Evolutionary conservation across 2,329 filamentous ascomycete genomes (phyloP).

Genomic region (Ophiostoma ips): DNA sequence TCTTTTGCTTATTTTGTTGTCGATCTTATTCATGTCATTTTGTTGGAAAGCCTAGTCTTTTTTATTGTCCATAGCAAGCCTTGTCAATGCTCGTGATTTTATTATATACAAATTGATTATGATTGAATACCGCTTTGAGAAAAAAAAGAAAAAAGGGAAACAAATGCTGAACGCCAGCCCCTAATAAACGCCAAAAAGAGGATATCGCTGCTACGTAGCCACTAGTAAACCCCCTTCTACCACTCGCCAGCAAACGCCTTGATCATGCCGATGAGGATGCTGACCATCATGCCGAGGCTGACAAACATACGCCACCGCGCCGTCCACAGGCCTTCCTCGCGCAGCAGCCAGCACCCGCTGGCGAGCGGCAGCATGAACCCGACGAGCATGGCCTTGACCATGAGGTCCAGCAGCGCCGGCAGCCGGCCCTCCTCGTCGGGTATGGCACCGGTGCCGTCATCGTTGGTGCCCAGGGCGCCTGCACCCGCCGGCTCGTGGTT

Average conservation of each 20-base stretch:
- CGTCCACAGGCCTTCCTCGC: constrained; percentile 79
- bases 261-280: constrained; percentile 61
- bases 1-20: background rate
- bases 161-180: too few species aligned
- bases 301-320: constrained; percentile 77
- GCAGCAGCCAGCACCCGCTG: constrained; percentile 68
- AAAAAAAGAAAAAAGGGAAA: background rate
- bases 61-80: background rate
- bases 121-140: background rate
- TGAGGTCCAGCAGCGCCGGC: constrained; percentile 58
- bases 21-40: too few species aligned
- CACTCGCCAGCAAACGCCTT: constrained; percentile 28
- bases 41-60: background rate
- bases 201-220: background rate
- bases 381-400: constrained; percentile 76
- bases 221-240: background rate
- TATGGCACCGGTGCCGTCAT: constrained; percentile 24
- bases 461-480: constrained; percentile 17
- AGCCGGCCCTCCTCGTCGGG: constrained; percentile 27
- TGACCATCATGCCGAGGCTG: constrained; percentile 68
- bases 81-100: background rate
- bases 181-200: background rate
- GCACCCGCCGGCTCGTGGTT: constrained; percentile 25
- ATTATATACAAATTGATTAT: background rate
- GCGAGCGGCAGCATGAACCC: constrained; percentile 94